phyloP scores from a whole-genome alignment of 352 stramenopile species.

The Pythium sp. region DNA sequence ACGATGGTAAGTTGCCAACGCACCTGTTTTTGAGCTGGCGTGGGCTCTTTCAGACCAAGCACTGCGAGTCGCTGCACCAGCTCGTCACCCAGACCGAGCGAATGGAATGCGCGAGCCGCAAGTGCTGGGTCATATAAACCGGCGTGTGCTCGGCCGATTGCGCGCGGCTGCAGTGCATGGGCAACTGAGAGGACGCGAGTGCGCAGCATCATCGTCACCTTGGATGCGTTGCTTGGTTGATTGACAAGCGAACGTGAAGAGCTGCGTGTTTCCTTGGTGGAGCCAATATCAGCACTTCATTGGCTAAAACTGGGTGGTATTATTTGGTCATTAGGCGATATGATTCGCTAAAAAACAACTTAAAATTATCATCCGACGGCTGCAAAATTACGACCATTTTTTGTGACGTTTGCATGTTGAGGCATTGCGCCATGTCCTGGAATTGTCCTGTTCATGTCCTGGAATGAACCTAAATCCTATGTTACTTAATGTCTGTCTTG shows the following conservation, averaged over 20 bases:
- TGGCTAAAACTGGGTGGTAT: too few relatives aligned
- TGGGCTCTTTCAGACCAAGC: constrained; percentile 42
- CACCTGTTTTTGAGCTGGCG: constrained; percentile 44
- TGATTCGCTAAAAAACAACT: too few relatives aligned
- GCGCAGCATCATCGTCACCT: constrained; percentile 6
- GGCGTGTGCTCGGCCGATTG: background rate
- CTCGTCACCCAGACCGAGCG: constrained; percentile 39
- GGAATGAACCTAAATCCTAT: too few relatives aligned
- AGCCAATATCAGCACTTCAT: too few relatives aligned
- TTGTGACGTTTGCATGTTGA: too few relatives aligned
- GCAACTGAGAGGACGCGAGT: background rate
- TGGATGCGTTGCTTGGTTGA: background rate
- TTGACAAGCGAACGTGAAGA: constrained; percentile 1
- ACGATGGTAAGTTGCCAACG: background rate
- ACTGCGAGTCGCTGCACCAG: constrained; percentile 36
- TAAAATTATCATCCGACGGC: too few relatives aligned
- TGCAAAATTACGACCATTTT: too few relatives aligned
- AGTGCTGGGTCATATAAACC: background rate
- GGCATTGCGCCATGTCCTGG: too few relatives aligned
- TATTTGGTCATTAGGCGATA: too few relatives aligned
- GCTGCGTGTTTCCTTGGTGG: too few relatives aligned
- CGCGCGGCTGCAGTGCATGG: background rate
- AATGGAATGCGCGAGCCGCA: constrained; percentile 40
- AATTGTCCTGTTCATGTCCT: too few relatives aligned
- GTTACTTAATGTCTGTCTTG: too few relatives aligned